Evolutionary conservation across 2,329 filamentous ascomycete species (phyloP), one percentile per base, ranked within the genome.

Genomic region (Onygenales sp.): DNA sequence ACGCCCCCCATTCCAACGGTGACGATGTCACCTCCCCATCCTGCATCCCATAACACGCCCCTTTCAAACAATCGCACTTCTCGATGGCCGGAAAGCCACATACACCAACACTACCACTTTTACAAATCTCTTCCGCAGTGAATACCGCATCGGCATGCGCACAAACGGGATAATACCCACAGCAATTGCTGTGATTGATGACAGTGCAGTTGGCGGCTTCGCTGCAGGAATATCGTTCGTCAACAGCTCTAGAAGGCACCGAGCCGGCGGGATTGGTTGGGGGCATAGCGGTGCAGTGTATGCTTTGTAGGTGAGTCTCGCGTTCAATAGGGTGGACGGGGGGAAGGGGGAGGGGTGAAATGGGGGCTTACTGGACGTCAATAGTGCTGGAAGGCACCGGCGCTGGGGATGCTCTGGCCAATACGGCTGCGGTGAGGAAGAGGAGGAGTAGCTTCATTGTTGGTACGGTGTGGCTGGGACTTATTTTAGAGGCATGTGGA

Each of bases 151-250:
- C 21, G 39, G 49, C 21, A 27, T n/a, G 38, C 5, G 49, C 49
- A 33, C 49, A 51, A 7, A 17, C 10, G 6, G 11, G 5, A 7
- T 39, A 44, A 17, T 31, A 21, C 8, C 49, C 49, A 9, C 49
- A 51, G 49, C 49, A 51, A 17, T 44, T 51, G 41, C 49, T 41
- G 7, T 51, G 49, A 7, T 44, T 44, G 7, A 51, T 39, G 14
- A 51, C 11, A 13, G 31, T 39, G 27, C 49, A 51, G n/a, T 51
- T 39, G 8, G 32, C 32, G 31, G 43, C 41, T 2, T 7, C 14
- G 7, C 11, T 44, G 41, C 49, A 51, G 49, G 32, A 38, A 31
- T 51, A 51, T 10, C 49, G 49, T 17, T 21, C 36, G 41, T 51
- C 49, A n/a, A 44, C 41, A 7, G 27, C 7, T 10, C 36, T 9